Base-by-base conservation (phyloP, 768 basidiomycete genomes). In the Gymnopilus dilepis region DNA sequence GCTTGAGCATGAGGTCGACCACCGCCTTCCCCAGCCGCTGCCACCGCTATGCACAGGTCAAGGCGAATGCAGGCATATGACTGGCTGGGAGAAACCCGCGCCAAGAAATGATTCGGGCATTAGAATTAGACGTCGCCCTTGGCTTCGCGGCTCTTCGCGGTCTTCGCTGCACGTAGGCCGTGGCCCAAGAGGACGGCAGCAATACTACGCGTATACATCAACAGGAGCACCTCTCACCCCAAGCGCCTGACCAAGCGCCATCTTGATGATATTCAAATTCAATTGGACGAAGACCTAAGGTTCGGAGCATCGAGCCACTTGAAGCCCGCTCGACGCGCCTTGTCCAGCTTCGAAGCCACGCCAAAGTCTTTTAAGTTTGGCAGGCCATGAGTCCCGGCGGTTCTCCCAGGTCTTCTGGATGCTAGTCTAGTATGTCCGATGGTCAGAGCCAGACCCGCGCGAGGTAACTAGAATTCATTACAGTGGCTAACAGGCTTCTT, bases 391-490 rank as follows among this genome's bases (percentile, higher is more conserved):
- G 47, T 17, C 30, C 30, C 47, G 47, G 47, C 26, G 17, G 28
- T 50, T 30, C 47, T n/a, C n/a, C 43, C 26, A 22, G 26, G 43
- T 15, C 30, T 31, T 50, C 17, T 4, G 26, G 34, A 69, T 65
- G 1, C 26, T 58, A 0, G 65, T 34, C 22, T 64, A 75, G 0
- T 60, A 51, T 0, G 33, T 22, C 9, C 43, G 24, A 73, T 67
- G 11, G 19, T 41, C 40, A 21, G 17, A n/a, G 15, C 19, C 15
- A 41, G 40, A n/a, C 17, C 15, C 19, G 19, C 7, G 34, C 34
- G 13, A 7, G 34, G 34, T 7, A 37, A 13, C 34, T 37, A 7
- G 13, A 37, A 13, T 6, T 7, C 34, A 37, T 37, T 37, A 7
- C 34, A n/a, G n/a, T n/a, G n/a, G n/a, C n/a, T n/a, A n/a, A n/a